These are phyloP conservation scores for Pythium angustatum DNA, from an alignment of 352 stramenopile species.

Conservation along the genomic window DNA sequence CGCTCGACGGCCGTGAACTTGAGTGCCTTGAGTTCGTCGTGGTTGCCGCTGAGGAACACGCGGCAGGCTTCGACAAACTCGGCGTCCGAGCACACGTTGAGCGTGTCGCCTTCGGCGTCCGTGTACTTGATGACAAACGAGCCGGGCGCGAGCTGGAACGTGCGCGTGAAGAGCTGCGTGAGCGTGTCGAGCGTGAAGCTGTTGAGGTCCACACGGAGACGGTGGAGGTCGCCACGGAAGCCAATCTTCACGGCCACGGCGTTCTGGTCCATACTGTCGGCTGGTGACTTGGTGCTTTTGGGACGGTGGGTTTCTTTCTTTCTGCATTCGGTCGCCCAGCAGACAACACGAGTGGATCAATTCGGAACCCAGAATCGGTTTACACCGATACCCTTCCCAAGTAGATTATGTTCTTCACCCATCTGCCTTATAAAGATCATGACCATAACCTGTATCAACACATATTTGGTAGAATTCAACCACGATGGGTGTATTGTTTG, in stretches of 20 bases:
- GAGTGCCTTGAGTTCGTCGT: constrained; percentile 52
- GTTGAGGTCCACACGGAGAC: constrained; percentile 62
- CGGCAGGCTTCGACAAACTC: constrained; percentile 63
- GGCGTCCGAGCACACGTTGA: constrained; percentile 67
- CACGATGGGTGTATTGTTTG: too few relatives aligned
- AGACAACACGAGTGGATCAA: too few relatives aligned
- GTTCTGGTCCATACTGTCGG: constrained; percentile 28
- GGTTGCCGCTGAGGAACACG: constrained; percentile 43
- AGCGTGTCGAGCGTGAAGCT: constrained; percentile 53
- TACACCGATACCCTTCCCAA: too few relatives aligned
- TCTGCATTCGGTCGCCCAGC: too few relatives aligned
- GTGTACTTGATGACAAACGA: constrained; percentile 75
- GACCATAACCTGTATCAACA: too few relatives aligned
- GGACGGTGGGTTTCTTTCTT: too few relatives aligned
- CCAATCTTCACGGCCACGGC: constrained; percentile 72
- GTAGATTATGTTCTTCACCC: too few relatives aligned
- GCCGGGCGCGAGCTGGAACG: constrained; percentile 48
- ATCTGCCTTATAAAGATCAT: too few relatives aligned
- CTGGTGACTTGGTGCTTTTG: neutral
- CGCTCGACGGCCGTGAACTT: constrained; percentile 76
- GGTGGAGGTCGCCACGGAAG: constrained; percentile 78
- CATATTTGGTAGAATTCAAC: too few relatives aligned
- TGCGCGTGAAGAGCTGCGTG: constrained; percentile 53
- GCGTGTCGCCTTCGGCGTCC: constrained; percentile 56
- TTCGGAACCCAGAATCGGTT: too few relatives aligned